Evolutionary conservation across 345 rosid genomes (phyloP), one percentile per base, ranked within the genome.

Genomic region (Citrus trifoliata): DNA sequence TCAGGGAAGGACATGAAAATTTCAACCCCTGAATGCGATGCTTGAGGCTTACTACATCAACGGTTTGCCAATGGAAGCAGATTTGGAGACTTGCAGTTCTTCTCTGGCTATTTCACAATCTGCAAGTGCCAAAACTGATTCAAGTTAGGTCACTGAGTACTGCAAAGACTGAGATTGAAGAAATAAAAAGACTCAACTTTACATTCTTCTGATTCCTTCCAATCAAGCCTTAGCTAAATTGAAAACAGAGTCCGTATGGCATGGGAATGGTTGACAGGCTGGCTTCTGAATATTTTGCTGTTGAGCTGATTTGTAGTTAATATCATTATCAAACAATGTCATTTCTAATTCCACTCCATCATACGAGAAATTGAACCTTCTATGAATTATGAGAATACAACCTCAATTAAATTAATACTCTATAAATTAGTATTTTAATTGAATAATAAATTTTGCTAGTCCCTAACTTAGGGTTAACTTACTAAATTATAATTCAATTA

Each of bases 11-110:
- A 84, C 82, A 63, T 89, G 35, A 92, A 83, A 76, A 85, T 79
- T 40, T 93, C 98, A 28, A 91, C 95, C 93, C 42, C 83, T 95
- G 53, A 95, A 95, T 82, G 87, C 90, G 4, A 88, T 93, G 91
- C 97, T 95, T 70, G 94, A 87, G 37, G 98, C 83, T 74, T 95
- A 95, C 80, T 92, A 95, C 87, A 84, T 79, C 85, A 93, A 89
- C 76, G 88, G 89, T 68, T 86, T 95, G 86, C 86, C 83, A 51
- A 22, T 82, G 75, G 98, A 95, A 88, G 95, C 97, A 9, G 88
- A 93, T 55, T 75, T 93, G 76, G 97, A 88, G 84, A 82, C 85
- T 67, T 85, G 83, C n/a, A 93, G 89, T 71, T 72, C 91, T 61
- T 79, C 67, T 75, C 72, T 82, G 9, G 80, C 85, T 80, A 77